Evolutionary conservation across 2,329 filamentous ascomycete species (phyloP), one percentile per base, ranked within the genome.

Genomic region (Paracorniculantispora psalliotae): DNA sequence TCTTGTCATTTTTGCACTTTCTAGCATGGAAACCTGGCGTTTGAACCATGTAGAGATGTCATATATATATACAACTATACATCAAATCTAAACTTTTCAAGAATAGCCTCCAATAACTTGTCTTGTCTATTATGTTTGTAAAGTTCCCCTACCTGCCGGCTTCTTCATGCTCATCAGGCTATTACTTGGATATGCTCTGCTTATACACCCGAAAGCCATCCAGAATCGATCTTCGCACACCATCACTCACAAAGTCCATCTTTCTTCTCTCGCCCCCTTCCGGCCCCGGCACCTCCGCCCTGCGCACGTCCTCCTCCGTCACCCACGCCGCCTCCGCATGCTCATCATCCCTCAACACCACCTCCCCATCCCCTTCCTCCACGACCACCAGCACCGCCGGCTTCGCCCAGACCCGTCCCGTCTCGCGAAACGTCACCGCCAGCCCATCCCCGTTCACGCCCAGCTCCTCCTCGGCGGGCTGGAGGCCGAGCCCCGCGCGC

Each of bases 291-390:
- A 57, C 7, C 54, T 47, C 63, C 9, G 67, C 66, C 21, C 33
- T 61, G 37, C 59, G 41, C 2, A 69, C 69, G 61, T 77, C 72
- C 25, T 69, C 67, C 66, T 75, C 70, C 5, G 69, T 69, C 4
- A 72, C 71, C 75, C 75, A 77, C 8, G 71, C 66, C 60, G 63
- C 75, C 43, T 72, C 70, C 39, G 67, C 67, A 58, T 77, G 75
- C 66, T 77, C 75, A 5, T 72, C 46, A 1, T 46, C 25, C 35
- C 37, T 3, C 13, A 37, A n/a, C 46, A 39, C 51, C 26, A 57
- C 55, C 10, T 54, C 64, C 10, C 54, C 64, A 12, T 44, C 35
- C 58, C 0, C 65, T 63, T 13, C 44, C 63, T 4, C 50, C 35
- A 68, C 68, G n/a, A 71, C 70, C n/a, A 67, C 64, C 57, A 69